Evolutionary conservation across 768 basidiomycete species (phyloP).

Genomic region (Dentipellis fragilis): DNA sequence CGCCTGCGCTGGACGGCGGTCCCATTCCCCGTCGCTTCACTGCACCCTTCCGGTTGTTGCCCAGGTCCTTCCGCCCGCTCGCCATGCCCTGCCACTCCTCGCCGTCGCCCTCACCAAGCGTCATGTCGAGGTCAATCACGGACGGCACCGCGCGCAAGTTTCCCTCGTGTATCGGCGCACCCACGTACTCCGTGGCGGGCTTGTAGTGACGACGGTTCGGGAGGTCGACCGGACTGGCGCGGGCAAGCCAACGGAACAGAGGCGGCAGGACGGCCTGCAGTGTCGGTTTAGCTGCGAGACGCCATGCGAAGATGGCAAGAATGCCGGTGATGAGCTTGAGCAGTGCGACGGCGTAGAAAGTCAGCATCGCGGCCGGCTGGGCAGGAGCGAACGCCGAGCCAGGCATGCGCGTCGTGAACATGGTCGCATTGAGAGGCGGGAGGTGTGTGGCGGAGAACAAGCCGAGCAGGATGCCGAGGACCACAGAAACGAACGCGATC

Average conservation of each 20-base stretch:
- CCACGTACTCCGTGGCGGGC: conserved; percentile 81
- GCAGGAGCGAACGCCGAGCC: conserved; percentile 36
- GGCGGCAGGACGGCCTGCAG: conserved; percentile 74
- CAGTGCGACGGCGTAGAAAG: conserved; percentile 28
- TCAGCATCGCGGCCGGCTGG: conserved; percentile 21
- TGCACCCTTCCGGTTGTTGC: conserved; percentile 26
- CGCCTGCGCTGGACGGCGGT: neutral
- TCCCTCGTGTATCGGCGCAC: conserved; percentile 44
- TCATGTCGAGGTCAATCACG: conserved; percentile 60
- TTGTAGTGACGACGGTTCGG: conserved; percentile 85
- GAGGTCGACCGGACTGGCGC: conserved; percentile 42
- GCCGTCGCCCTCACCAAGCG: conserved; percentile 17
- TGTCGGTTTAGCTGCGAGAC: conserved; percentile 71
- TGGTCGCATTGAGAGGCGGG: conserved; percentile 23
- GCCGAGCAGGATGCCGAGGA: conserved; percentile 61
- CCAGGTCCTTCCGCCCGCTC: conserved; percentile 31
- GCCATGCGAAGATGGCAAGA: conserved; percentile 75
- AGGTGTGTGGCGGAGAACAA: conserved; percentile 50
- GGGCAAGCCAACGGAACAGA: conserved; percentile 66
- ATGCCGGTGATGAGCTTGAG: conserved; percentile 50
- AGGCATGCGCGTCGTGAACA: conserved; percentile 37
- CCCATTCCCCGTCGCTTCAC: conserved; percentile 9
- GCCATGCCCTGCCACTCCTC: conserved; percentile 15
- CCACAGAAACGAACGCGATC: conserved; percentile 82
- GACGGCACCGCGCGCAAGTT: conserved; percentile 69